These are phyloP conservation scores for Lachnellula cervina DNA, from an alignment of 2,329 filamentous ascomycete genomes.

Conservation along the genomic window DNA sequence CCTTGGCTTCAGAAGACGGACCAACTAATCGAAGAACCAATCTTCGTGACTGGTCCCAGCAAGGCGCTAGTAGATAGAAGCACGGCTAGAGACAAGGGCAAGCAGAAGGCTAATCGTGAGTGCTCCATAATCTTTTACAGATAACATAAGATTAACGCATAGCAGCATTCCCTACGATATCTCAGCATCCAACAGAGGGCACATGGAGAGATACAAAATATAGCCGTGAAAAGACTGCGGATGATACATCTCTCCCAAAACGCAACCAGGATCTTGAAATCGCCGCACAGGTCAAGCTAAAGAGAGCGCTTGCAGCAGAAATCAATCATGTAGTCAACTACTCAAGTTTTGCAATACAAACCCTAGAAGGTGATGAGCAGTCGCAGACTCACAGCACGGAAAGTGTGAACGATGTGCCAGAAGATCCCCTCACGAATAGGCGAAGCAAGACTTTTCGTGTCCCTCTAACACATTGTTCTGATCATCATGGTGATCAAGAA, in stretches of 20 bases:
- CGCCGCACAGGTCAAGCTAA: neutral
- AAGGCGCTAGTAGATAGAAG: neutral
- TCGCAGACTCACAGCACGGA: neutral
- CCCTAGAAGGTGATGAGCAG: neutral
- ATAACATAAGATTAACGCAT: neutral
- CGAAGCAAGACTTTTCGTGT: slow-evolving; percentile 11
- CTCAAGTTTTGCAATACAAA: slow-evolving; percentile 8
- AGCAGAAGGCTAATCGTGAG: neutral
- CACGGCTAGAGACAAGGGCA: too few relatives aligned
- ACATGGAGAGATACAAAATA: neutral
- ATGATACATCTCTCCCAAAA: neutral
- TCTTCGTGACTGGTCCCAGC: neutral
- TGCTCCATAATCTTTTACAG: neutral
- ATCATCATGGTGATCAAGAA: neutral
- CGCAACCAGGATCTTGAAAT: neutral
- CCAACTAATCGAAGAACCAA: slow-evolving; percentile 7
- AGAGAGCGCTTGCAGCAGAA: neutral
- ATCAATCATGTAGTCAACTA: neutral
- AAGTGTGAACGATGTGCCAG: neutral
- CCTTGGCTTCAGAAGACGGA: slow-evolving; percentile 26
- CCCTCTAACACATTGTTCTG: slow-evolving; percentile 2
- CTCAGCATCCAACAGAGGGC: neutral
- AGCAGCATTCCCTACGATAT: neutral
- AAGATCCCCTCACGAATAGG: neutral
- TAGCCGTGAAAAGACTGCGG: neutral